Evolutionary conservation across 1,139 yeast genomes (phyloP).

Genomic region (Sugiyamaella castrensis): DNA sequence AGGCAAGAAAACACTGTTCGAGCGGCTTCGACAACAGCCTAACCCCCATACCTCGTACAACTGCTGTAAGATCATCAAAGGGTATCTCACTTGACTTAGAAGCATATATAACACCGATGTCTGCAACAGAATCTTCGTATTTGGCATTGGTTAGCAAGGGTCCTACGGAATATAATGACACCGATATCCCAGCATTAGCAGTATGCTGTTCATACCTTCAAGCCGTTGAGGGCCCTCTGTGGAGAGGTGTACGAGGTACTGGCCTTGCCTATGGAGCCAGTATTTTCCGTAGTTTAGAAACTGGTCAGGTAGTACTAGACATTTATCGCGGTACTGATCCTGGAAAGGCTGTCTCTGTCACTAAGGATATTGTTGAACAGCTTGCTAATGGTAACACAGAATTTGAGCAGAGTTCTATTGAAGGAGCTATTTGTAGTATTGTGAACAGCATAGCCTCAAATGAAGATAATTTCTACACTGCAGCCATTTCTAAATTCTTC

Average conservation of each 20-base stretch:
- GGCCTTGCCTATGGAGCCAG: constrained; percentile 92
- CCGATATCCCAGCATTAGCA: constrained; percentile 67
- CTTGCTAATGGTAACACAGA: constrained; percentile 51
- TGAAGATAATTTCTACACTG: constrained; percentile 53
- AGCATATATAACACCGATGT: constrained; percentile 68
- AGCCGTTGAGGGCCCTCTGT: constrained; percentile 94
- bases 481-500: constrained; percentile 63
- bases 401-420: constrained; percentile 58
- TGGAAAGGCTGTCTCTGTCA: constrained; percentile 64
- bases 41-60: constrained; percentile 50
- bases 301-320: constrained; percentile 62
- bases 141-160: constrained; percentile 59
- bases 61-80: constrained; percentile 51
- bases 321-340: constrained; percentile 86
- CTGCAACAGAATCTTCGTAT: constrained; percentile 87
- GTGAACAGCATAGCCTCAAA: constrained; percentile 67
- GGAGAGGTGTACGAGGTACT: constrained; percentile 94
- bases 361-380: constrained; percentile 62
- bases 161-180: constrained; percentile 61
- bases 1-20: constrained; percentile 3
- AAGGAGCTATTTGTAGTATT: constrained; percentile 72
- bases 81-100: constrained; percentile 54
- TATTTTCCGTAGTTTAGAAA: constrained; percentile 57
- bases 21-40: constrained; percentile 1
- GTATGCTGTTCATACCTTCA: constrained; percentile 75